Percentiles rank a stretch among this genome's conserved stretches.
Conservation (phyloP, 495 filamentous ascomycete genomes). For the Tuber magnatum region DNA sequence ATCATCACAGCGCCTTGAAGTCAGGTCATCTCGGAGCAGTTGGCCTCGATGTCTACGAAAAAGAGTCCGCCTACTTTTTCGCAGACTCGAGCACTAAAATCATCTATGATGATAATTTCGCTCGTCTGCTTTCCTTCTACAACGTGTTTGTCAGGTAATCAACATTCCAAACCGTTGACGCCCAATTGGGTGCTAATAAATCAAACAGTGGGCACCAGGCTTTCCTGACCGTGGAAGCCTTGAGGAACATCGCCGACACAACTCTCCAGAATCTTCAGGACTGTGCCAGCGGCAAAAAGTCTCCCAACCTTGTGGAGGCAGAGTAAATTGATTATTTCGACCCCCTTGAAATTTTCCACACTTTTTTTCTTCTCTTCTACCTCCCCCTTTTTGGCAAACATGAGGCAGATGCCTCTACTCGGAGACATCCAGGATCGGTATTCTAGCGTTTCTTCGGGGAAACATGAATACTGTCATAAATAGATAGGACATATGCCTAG, state of each 20-base stretch:
- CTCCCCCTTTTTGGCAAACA: too few relatives aligned
- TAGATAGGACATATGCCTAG: background rate
- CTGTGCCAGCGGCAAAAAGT: conserved; percentile 29
- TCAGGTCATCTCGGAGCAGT: conserved; percentile 49
- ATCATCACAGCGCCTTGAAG: conserved; percentile 49
- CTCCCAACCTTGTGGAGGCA: conserved; percentile 12
- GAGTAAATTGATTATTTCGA: background rate
- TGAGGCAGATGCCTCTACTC: background rate
- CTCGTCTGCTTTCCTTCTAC: conserved; percentile 63
- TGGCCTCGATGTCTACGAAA: conserved; percentile 56
- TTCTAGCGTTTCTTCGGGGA: background rate
- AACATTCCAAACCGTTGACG: background rate
- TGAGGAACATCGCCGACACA: conserved; percentile 57
- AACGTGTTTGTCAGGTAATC: conserved; percentile 54
- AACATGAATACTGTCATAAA: background rate
- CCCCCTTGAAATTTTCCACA: background rate
- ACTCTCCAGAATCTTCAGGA: conserved; percentile 53
- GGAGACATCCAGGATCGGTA: background rate
- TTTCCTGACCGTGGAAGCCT: conserved; percentile 61
- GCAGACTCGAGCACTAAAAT: conserved; percentile 60
- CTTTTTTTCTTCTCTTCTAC: background rate
- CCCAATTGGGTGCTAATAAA: conserved; percentile 46
- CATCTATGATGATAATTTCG: conserved; percentile 61
- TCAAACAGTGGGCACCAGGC: conserved; percentile 62
- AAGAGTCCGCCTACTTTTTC: conserved; percentile 54